Evolutionary conservation across 805 yeast species (phyloP).

Genomic region (Candida andamanensis): DNA sequence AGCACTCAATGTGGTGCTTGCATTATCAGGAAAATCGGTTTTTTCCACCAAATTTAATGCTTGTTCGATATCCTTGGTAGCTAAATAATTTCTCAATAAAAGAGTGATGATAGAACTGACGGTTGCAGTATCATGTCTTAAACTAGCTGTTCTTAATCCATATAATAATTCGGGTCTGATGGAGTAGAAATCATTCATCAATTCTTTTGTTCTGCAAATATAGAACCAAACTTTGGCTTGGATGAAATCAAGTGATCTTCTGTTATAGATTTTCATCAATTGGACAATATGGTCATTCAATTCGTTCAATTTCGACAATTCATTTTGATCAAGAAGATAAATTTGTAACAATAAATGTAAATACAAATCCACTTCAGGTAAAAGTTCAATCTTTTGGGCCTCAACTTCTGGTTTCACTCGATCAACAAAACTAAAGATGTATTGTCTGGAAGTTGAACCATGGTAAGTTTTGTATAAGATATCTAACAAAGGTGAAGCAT

Average conservation of each 20-base stretch:
- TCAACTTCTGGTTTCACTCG: conserved; percentile 10
- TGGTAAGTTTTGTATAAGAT: conserved; percentile 57
- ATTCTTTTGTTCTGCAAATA: conserved; percentile 72
- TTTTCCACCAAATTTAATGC: conserved; percentile 89
- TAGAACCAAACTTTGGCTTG: conserved; percentile 94
- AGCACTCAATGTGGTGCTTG: conserved; percentile 82
- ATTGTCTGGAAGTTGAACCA: conserved; percentile 31
- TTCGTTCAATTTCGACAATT: conserved; percentile 43
- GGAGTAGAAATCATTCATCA: conserved; percentile 45
- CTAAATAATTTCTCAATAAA: conserved; percentile 72
- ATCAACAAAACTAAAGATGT: conserved; percentile 15
- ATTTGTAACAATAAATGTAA: conserved; percentile 75
- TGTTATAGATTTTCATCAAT: conserved; percentile 61
- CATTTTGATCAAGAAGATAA: conserved; percentile 60
- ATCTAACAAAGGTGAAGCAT: conserved; percentile 43
- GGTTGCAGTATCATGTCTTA: conserved; percentile 90
- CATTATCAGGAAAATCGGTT: conserved; percentile 79
- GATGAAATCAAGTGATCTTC: conserved; percentile 79
- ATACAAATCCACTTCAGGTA: conserved; percentile 79
- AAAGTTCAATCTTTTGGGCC: conserved; percentile 28
- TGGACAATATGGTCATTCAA: conserved; percentile 51
- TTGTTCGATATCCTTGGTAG: conserved; percentile 74
- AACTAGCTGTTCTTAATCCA: conserved; percentile 80
- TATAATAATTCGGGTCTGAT: conserved; percentile 66
- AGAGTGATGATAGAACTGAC: conserved; percentile 84